A percentile compares a stretch with the other conserved stretches of the same genome.
Evolutionary conservation across 2,329 filamentous ascomycete genomes (phyloP).

Genomic region (Lachnellula cervina): DNA sequence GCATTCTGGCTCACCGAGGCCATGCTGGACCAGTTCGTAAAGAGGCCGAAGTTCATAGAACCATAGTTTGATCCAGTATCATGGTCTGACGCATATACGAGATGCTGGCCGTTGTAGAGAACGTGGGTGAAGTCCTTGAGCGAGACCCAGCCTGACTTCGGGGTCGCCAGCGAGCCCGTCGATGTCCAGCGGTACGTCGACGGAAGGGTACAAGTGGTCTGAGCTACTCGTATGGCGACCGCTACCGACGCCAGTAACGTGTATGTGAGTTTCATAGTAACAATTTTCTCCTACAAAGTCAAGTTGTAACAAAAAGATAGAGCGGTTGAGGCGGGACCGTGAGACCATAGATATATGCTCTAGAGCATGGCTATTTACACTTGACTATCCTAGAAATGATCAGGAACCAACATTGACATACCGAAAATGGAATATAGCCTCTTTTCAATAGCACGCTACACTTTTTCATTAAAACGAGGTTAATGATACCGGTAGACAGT

Average conservation of each 20-base stretch:
- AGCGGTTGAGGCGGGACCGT: too few relatives aligned
- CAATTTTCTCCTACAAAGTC: background rate
- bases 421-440: too few relatives aligned
- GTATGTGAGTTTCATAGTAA: constrained; percentile 4
- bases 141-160: constrained; percentile 49
- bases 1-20: constrained; percentile 45
- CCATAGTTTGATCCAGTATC: constrained; percentile 43
- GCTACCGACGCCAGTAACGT: background rate
- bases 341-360: too few relatives aligned
- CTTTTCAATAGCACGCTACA: too few relatives aligned
- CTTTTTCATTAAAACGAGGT: too few relatives aligned
- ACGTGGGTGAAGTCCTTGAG: constrained; percentile 60
- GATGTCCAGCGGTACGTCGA: constrained; percentile 53
- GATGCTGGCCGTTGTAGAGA: constrained; percentile 51
- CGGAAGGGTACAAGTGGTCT: constrained; percentile 44
- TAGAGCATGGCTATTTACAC: too few relatives aligned
- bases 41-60: constrained; percentile 54
- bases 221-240: background rate
- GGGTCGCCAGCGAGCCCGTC: constrained; percentile 44
- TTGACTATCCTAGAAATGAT: too few relatives aligned
- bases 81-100: constrained; percentile 54
- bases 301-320: too few relatives aligned
- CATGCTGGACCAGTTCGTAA: constrained; percentile 51
- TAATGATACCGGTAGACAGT: too few relatives aligned
- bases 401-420: too few relatives aligned